Base-by-base conservation (phyloP, 352 stramenopile genomes). In the Globisporangium mamillatum region DNA sequence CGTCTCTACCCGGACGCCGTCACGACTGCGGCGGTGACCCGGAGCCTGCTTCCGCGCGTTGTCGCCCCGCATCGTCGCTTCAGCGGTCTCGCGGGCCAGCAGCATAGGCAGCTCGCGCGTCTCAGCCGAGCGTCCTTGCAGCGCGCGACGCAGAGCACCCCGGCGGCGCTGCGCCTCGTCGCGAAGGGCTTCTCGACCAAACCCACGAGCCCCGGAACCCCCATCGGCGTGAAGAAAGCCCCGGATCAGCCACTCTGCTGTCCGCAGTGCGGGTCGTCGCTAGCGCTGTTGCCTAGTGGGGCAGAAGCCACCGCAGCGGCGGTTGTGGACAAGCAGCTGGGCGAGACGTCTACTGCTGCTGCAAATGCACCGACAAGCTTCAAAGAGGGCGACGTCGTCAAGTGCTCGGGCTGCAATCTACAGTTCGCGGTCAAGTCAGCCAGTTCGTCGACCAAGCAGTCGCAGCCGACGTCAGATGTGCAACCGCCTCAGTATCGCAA, bases 351-450 rank as follows among this genome's bases (percentile, higher is more conserved):
- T 48, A 3, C 41, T 52, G 32, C 32, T 27, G 16, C 56, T 16
- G 58, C 46, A 14, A 16, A 24, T 16, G 38, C 16, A 4, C 3
- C 58, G 7, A 34, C 29, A 9, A 57, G 38, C 52, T 90, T 92
- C 64, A 91, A 91, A 75, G 85, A 91, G 60, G 84, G 84, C 22
- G 86, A 93, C 63, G 78, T 93, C 32, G 82, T 93, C 71, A 90
- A 89, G 60, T 93, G 86, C 69, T 78, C 78, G 50, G 78, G 55
- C 32, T 93, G 86, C 74, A 89, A 85, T 64, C 60, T 90, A 41
- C 77, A 92, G 73, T 93, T 90, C 68, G 82, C 84, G 2, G 79
- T 93, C 58, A 92, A 90, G 61, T 78, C 77, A 52, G 52, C 70
- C 24, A 61, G 59, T 25, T 29, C 57, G 6, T 22, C 64, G 56